Percentiles rank a stretch among this genome's conserved stretches.
Evolutionary conservation across 2,329 filamentous ascomycete species (phyloP).

Genomic region (Nemania sp.): DNA sequence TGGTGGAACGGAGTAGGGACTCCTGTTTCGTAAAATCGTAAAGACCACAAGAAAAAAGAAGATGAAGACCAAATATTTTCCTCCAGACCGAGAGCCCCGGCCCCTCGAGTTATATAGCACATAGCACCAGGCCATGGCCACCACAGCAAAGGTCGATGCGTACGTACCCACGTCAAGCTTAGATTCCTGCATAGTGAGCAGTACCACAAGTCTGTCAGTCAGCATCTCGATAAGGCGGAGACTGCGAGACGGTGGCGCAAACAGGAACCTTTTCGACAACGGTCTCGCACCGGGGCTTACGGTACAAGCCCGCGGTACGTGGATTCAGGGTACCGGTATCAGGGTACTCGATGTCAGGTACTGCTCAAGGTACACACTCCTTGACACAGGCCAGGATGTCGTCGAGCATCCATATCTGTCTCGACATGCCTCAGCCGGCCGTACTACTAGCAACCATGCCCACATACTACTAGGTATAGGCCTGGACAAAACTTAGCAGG

Average conservation of each 20-base stretch:
- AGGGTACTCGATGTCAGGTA: too few relatives aligned
- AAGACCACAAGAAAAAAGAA: slow-evolving; percentile 29
- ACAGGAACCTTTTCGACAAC: slow-evolving; percentile 3
- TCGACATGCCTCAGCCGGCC: slow-evolving; percentile 15
- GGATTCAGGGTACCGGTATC: slow-evolving; percentile 15
- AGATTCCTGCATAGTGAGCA: slow-evolving; percentile 23
- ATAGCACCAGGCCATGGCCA: background rate
- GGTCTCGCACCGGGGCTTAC: slow-evolving; percentile 18
- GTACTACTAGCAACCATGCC: slow-evolving; percentile 3
- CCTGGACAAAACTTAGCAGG: slow-evolving; percentile 16
- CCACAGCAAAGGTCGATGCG: slow-evolving; percentile 5
- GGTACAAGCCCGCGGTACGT: slow-evolving; percentile 11
- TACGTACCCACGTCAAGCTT: slow-evolving; percentile 24
- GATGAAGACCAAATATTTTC: slow-evolving; percentile 18
- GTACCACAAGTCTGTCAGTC: slow-evolving; percentile 16
- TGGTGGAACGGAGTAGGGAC: slow-evolving; percentile 14
- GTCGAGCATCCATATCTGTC: slow-evolving; percentile 7
- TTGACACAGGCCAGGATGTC: slow-evolving; percentile 14
- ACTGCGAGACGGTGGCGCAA: slow-evolving; percentile 16
- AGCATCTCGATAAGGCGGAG: slow-evolving; percentile 26
- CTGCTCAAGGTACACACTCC: too few relatives aligned
- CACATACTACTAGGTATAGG: slow-evolving; percentile 3
- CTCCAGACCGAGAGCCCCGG: slow-evolving; percentile 2
- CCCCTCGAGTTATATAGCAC: slow-evolving; percentile 24
- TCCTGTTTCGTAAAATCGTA: slow-evolving; percentile 27